phyloP scores from a whole-genome alignment of 108 stramenopile species.

The Asterionellopsis glacialis region DNA sequence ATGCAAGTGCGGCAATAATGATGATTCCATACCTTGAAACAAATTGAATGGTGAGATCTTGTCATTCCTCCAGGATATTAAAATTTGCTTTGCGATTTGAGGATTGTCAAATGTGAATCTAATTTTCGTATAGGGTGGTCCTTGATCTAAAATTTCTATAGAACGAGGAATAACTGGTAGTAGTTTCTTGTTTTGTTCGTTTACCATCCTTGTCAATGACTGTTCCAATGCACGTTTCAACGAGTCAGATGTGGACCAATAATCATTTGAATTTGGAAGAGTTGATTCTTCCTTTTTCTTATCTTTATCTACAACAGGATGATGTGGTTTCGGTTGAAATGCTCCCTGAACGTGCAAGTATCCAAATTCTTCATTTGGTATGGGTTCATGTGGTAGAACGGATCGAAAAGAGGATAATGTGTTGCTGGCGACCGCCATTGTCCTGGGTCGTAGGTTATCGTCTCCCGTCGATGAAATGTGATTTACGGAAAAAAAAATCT shows the following conservation, averaged over 20 bases:
- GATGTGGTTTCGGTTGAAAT: conserved; percentile 40
- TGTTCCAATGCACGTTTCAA: conserved; percentile 2
- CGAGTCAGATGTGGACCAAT: not conserved
- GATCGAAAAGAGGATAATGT: conserved; percentile 46
- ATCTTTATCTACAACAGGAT: not conserved
- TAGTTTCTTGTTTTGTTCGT: conserved; percentile 7
- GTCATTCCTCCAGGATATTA: conserved; percentile 15
- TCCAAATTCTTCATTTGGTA: conserved; percentile 30
- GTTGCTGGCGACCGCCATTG: too few relatives aligned
- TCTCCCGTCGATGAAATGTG: too few relatives aligned
- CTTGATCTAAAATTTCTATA: conserved; percentile 22
- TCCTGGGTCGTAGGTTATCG: too few relatives aligned
- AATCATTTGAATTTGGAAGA: too few relatives aligned
- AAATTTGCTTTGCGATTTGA: conserved; percentile 16
- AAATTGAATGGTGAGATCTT: conserved; percentile 17
- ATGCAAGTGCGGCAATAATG: too few relatives aligned
- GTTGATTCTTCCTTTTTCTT: not conserved
- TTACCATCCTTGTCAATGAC: not conserved
- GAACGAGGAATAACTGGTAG: conserved; percentile 1
- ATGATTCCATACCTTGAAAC: too few relatives aligned
- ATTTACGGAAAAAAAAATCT: too few relatives aligned
- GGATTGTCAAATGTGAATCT: conserved; percentile 33
- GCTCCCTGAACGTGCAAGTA: conserved; percentile 65
- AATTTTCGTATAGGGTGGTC: conserved; percentile 37
- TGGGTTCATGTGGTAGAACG: conserved; percentile 79